Percentiles rank a stretch among this genome's conserved stretches.
phyloP scores from a whole-genome alignment of 1,284 basidiomycete genomes.

The Boletellus deceptivus region DNA sequence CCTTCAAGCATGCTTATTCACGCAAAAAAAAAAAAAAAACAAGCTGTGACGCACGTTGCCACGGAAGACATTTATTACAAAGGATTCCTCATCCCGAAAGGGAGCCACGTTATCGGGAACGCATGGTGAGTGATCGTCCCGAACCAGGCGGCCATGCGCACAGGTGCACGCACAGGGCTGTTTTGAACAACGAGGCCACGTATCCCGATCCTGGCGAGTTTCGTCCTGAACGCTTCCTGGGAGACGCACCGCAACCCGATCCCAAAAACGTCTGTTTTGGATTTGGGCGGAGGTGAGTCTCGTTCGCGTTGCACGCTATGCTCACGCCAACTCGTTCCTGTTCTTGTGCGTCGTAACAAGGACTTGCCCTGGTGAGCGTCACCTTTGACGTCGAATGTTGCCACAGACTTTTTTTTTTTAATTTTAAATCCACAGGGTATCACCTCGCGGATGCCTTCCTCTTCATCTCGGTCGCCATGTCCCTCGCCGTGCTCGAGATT shows the following conservation, averaged over 20 bases:
- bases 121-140: constrained; percentile 10
- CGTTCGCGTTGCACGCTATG: no score
- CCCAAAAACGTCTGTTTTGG: constrained; percentile 19
- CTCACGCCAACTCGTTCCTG: no score
- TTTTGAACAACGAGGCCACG: constrained; percentile 14
- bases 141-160: background rate
- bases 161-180: constrained; percentile 8
- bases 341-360: constrained; percentile 3
- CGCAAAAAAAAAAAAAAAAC: constrained; percentile 16
- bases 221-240: constrained; percentile 24
- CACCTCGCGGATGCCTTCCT: background rate
- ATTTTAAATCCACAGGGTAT: background rate
- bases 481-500: no score
- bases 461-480: background rate
- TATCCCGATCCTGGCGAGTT: constrained; percentile 24
- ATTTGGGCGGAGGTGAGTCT: constrained; percentile 20
- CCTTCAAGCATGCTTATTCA: constrained; percentile 18
- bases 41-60: constrained; percentile 29
- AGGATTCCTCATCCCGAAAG: constrained; percentile 41
- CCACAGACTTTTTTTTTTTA: no score
- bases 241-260: constrained; percentile 13
- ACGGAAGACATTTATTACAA: constrained; percentile 36
- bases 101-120: constrained; percentile 28
- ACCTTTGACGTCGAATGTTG: no score
- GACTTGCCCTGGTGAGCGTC: constrained; percentile 19